These are phyloP conservation scores for Kuraishia molischiana DNA, from an alignment of 805 yeast genomes.

Conservation along the genomic window DNA sequence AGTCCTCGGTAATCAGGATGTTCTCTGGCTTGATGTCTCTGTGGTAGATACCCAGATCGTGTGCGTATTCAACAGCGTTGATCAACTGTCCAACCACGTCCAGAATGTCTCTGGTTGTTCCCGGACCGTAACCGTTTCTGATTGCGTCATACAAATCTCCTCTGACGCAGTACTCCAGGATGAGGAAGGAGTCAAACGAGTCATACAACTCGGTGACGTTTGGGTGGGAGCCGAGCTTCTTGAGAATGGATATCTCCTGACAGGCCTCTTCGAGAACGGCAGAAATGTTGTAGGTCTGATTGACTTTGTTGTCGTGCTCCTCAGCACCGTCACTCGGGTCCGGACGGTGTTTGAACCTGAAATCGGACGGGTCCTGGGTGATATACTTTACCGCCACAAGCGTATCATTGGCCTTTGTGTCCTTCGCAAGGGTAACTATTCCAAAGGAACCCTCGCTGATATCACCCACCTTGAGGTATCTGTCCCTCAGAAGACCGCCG, in stretches of 20 bases:
- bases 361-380: slow-evolving; percentile 1
- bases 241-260: slow-evolving; percentile 41
- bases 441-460: slow-evolving; percentile 94
- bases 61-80: slow-evolving; percentile 44
- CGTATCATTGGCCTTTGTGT: slow-evolving; percentile 32
- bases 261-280: slow-evolving; percentile 45
- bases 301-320: neutral
- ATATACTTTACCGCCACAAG: slow-evolving; percentile 76
- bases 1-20: slow-evolving; percentile 39
- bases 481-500: slow-evolving; percentile 41
- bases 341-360: neutral
- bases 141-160: slow-evolving; percentile 63
- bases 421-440: slow-evolving; percentile 79
- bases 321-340: neutral
- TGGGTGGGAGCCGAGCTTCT: slow-evolving; percentile 31
- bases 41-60: slow-evolving; percentile 51
- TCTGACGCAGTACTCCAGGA: slow-evolving; percentile 53
- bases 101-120: slow-evolving; percentile 13
- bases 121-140: slow-evolving; percentile 17
- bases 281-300: slow-evolving; percentile 14
- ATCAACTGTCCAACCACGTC: slow-evolving; percentile 36
- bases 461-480: slow-evolving; percentile 62
- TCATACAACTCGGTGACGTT: slow-evolving; percentile 52
- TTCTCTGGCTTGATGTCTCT: slow-evolving; percentile 73
- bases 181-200: slow-evolving; percentile 41